phyloP scores from a whole-genome alignment of 2,329 filamentous ascomycete genomes.

The Ceratocystis lukuohia region DNA sequence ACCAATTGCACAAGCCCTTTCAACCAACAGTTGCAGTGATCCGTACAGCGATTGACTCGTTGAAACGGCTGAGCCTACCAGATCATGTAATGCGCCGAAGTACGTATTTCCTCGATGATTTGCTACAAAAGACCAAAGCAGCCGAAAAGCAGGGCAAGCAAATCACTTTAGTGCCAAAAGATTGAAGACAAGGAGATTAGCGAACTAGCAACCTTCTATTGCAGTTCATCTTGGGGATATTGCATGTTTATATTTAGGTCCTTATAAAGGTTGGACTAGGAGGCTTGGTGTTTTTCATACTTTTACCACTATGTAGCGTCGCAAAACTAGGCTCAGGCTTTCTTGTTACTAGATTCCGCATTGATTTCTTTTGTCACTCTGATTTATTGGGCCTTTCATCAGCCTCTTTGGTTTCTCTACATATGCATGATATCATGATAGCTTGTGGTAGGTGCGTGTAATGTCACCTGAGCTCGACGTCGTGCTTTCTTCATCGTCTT shows the following conservation, averaged over 20 bases:
- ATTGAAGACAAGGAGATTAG: neutral
- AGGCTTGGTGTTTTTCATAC: too few relatives aligned
- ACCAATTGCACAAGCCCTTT: neutral
- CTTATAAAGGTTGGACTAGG: too few relatives aligned
- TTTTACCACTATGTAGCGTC: neutral
- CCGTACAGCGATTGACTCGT: constrained; percentile 11
- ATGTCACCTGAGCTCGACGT: neutral
- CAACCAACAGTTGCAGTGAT: constrained; percentile 12
- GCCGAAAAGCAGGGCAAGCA: constrained; percentile 10
- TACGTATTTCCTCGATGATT: constrained; percentile 13
- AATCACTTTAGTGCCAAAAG: constrained; percentile 2
- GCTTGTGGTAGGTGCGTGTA: neutral
- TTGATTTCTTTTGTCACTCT: neutral
- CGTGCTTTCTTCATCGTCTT: neutral
- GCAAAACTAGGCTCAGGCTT: neutral
- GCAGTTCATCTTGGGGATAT: neutral
- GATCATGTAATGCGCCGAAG: neutral
- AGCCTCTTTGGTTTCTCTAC: neutral
- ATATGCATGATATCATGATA: neutral
- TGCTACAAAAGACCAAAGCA: constrained; percentile 9
- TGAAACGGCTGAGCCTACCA: neutral
- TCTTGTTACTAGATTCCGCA: neutral
- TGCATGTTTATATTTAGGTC: neutral
- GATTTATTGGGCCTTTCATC: neutral
- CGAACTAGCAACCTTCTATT: neutral